Percentiles rank a stretch among this genome's conserved stretches.
These are phyloP conservation scores for Cystobasidium slooffiae DNA, from an alignment of 1,284 basidiomycete species.

Conservation along the genomic window DNA sequence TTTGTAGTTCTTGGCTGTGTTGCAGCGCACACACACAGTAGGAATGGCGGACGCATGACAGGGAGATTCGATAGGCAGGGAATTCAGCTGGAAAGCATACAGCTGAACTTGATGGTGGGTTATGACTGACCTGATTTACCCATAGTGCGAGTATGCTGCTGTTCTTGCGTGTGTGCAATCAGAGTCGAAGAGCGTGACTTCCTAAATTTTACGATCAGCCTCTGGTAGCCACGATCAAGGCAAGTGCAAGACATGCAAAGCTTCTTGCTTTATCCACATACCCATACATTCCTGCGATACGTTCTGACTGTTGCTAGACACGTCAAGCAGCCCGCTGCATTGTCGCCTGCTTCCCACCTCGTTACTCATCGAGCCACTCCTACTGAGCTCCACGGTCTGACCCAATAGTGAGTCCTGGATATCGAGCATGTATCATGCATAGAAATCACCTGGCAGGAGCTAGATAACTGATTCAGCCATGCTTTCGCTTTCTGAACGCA, in stretches of 20 bases:
- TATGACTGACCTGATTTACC: slow-evolving; percentile 40
- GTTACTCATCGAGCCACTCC: not conserved
- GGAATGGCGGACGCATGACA: no score
- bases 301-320: not conserved
- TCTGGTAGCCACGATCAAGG: not conserved
- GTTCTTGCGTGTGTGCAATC: not conserved
- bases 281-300: not conserved
- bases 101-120: not conserved
- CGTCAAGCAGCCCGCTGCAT: not conserved
- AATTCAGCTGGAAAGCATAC: not conserved
- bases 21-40: no score
- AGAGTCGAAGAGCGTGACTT: slow-evolving; percentile 5
- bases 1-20: slow-evolving; percentile 41
- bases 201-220: slow-evolving; percentile 23
- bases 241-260: not conserved
- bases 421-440: no score
- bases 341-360: not conserved
- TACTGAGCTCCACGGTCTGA: not conserved
- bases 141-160: slow-evolving; percentile 5
- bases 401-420: slow-evolving; percentile 10
- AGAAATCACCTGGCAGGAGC: no score
- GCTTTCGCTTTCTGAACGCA: no score
- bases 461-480: no score
- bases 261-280: not conserved
- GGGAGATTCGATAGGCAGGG: not conserved